phyloP scores from a whole-genome alignment of 2,329 filamentous ascomycete species.

The Pseudogymnoascus sp. region DNA sequence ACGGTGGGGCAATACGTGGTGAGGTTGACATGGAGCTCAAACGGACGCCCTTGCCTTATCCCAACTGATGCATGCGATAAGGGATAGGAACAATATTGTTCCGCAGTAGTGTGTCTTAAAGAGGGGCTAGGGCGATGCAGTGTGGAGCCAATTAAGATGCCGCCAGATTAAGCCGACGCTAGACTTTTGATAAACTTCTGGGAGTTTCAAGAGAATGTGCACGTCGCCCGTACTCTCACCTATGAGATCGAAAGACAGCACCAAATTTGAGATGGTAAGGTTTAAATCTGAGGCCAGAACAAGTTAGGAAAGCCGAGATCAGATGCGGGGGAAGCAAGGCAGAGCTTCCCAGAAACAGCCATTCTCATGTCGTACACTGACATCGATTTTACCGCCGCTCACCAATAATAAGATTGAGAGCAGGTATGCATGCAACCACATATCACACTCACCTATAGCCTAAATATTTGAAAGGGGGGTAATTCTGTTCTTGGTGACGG shows the following conservation, averaged over 20 bases:
- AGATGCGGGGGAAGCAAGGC: too few species aligned
- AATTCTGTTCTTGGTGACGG: too few species aligned
- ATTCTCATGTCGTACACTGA: too few species aligned
- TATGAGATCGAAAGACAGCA: too few species aligned
- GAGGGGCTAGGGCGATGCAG: background rate
- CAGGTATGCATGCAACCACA: background rate
- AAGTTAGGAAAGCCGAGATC: too few species aligned
- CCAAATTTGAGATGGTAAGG: too few species aligned
- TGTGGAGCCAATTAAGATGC: too few species aligned
- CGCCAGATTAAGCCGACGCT: background rate
- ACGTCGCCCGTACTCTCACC: too few species aligned
- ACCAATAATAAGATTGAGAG: background rate
- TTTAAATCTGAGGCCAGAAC: too few species aligned
- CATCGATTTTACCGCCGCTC: background rate
- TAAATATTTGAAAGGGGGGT: background rate
- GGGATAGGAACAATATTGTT: constrained; percentile 4
- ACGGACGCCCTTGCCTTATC: background rate
- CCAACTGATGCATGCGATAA: background rate
- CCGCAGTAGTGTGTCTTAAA: background rate
- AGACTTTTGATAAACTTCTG: too few species aligned
- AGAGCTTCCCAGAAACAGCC: too few species aligned
- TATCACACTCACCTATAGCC: background rate
- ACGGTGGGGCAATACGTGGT: constrained; percentile 7
- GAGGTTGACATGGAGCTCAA: background rate
- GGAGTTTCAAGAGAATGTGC: too few species aligned